Base-by-base conservation (phyloP, 2,329 filamentous ascomycete species). In the Microdochium paspali region DNA sequence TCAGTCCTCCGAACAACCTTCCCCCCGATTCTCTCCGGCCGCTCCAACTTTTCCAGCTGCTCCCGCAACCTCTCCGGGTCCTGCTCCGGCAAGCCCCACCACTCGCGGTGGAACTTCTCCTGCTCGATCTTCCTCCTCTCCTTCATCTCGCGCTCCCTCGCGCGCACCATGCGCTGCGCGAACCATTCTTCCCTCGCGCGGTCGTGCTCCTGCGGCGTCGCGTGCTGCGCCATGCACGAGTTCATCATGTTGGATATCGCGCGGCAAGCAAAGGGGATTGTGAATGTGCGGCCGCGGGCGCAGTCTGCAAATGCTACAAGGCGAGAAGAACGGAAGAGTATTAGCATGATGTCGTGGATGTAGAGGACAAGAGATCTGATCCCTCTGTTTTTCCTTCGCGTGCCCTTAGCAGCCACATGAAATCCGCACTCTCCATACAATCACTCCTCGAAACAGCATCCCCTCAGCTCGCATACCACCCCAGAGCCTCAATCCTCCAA, bases 141-240 rank as follows among this genome's bases (percentile, higher is more conserved):
- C 58, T 83, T 82, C 52, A 76, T 73, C 65, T 89, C 83, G 31
- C 82, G 71, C 65, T 85, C 80, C 49, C 70, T 71, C 57, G 82
- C 77, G 48, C 90, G 76, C 68, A 89, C 80, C 56, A 87, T 73
- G 46, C 87, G 77, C 53, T 79, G 76, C 46, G 82, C 80, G 65
- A 97, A 97, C 93, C 93, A 98, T 63, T 97, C 90, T 66, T 90
- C 87, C 46, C 93, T 76, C 53, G 93, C 93, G 23, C 81, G 82
- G 69, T 98, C 93, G 66, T 94, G 79, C 64, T 94, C 88, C 47
- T 78, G 81, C 53, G 83, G 86, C 53, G 87, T 94, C 47, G 91
- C 90, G 69, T 94, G 85, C 48, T 76, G 67, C 56, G 90, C 76
- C 90, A 98, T 96, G 72, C 93, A 98, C 51, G 73, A 76, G 70